Evolutionary conservation across 805 yeast genomes (phyloP).

Genomic region (Myxozyma lipomycoides): DNA sequence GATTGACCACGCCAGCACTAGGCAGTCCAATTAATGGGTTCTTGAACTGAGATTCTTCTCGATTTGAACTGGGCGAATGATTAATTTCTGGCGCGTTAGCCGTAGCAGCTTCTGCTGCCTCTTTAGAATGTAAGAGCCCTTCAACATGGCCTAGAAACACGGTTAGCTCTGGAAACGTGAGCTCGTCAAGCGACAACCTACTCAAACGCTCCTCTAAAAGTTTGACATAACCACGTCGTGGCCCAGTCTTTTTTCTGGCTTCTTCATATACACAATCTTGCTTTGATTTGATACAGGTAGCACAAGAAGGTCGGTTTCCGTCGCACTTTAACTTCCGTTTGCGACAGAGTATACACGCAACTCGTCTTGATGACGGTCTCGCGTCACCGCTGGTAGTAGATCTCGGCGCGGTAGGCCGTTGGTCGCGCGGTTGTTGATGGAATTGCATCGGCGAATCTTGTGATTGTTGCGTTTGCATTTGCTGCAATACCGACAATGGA

Average conservation of each 20-base stretch:
- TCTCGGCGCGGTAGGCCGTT: background rate
- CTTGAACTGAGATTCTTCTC: constrained; percentile 1
- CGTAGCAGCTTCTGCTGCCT: background rate
- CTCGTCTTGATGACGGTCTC: constrained; percentile 14
- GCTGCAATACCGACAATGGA: too few species aligned
- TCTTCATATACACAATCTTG: constrained; percentile 36
- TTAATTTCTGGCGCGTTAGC: background rate
- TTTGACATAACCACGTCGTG: constrained; percentile 37
- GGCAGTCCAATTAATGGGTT: too few species aligned
- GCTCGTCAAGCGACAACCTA: background rate
- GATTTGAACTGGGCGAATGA: background rate
- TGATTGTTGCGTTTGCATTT: too few species aligned
- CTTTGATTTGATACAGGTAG: constrained; percentile 33
- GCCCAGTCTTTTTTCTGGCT: constrained; percentile 34
- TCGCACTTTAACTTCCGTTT: constrained; percentile 38
- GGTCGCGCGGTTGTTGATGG: background rate
- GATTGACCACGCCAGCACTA: too few species aligned
- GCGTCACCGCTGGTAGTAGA: background rate
- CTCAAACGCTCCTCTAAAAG: constrained; percentile 34
- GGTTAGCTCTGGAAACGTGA: background rate
- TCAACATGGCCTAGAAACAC: constrained; percentile 12
- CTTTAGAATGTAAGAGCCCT: constrained; percentile 8
- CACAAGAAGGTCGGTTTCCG: constrained; percentile 36
- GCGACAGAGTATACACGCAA: constrained; percentile 37
- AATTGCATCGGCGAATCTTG: background rate